Base-by-base conservation (phyloP, 129 eudicot species). In the Flaveria trinervia region DNA sequence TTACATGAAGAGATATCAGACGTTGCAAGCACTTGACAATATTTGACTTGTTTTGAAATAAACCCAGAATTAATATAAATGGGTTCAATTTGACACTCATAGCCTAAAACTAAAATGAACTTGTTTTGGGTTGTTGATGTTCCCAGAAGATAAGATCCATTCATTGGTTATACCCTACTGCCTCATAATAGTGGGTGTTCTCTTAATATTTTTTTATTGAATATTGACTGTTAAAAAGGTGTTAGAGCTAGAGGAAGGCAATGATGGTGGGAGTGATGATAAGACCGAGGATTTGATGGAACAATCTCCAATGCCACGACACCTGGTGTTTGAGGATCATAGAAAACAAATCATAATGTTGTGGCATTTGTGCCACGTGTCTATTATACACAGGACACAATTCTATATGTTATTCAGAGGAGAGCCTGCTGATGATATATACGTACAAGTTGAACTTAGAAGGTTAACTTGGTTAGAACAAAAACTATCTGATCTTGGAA, bases 291-390 rank as follows among this genome's bases (percentile, higher is more conserved):
- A 89, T 73, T 41, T 41, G 2, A 82, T 48, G 16, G 87, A 80
- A 14, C 83, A 77, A 81, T 83, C 94, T 73, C 90, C 92, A 23
- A 26, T 83, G 81, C 69, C 96, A 82, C 90, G 99, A 89, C 84
- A 85, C 43, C 80, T 79, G 64, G 82, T 87, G 61, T 94, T 91
- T 78, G 97, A 89, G 81, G 97, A 94, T 16, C 93, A 94, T 28
- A 81, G 90, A 78, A 87, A 86, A 56, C 96, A 89, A 55, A 91
- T 94, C 14, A 84, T 94, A 25, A 91, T 91, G 99, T 56, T 94
- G 81, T 94, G 99, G 99, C 96, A 95, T 79, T 77, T 95, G 66
- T 94, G 99, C 75, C 97, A 95, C 9, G 99, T 91, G 22, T 94
- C 99, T 23, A 82, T 94, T 18, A 75, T 94, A 33, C 99, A 91